phyloP scores from a whole-genome alignment of 1,139 yeast species.

The Pichia sp. region DNA sequence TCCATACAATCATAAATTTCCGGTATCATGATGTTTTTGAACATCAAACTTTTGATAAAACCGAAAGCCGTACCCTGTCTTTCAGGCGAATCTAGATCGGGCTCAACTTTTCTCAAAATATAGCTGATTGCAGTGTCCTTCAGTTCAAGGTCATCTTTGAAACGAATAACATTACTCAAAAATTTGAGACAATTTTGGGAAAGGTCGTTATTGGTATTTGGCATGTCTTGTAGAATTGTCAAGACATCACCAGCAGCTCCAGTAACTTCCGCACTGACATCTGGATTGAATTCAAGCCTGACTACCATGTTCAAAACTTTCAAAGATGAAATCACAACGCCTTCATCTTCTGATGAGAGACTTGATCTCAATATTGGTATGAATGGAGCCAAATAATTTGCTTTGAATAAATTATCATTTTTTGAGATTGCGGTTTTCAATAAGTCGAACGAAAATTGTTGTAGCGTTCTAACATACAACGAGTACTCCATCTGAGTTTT shows the following conservation, averaged over 20 bases:
- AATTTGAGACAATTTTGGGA: conserved; percentile 78
- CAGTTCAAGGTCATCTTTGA: conserved; percentile 59
- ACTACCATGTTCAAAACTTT: conserved; percentile 59
- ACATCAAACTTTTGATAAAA: conserved; percentile 70
- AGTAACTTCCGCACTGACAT: conserved; percentile 50
- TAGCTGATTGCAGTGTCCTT: conserved; percentile 74
- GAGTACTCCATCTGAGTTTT: conserved; percentile 51
- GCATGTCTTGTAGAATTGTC: conserved; percentile 66
- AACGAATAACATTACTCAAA: conserved; percentile 68
- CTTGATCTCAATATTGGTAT: conserved; percentile 66
- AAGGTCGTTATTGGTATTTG: conserved; percentile 75
- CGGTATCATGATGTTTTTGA: conserved; percentile 72
- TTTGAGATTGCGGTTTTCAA: conserved; percentile 67
- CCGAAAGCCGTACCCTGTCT: conserved; percentile 86
- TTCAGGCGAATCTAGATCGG: conserved; percentile 88
- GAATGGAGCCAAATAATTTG: conserved; percentile 64
- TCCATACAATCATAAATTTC: conserved; percentile 91
- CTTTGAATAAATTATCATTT: conserved; percentile 54
- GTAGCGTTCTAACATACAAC: conserved; percentile 54
- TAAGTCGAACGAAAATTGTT: conserved; percentile 74
- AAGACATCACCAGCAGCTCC: conserved; percentile 62
- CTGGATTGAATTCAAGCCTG: conserved; percentile 59
- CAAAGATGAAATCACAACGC: conserved; percentile 65
- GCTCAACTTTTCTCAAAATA: conserved; percentile 68
- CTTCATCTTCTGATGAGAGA: conserved; percentile 64